Percentiles rank a stretch among this genome's conserved stretches.
Evolutionary conservation across 2,329 filamentous ascomycete genomes (phyloP).

Genomic region (Pseudohalonectria lignicola): DNA sequence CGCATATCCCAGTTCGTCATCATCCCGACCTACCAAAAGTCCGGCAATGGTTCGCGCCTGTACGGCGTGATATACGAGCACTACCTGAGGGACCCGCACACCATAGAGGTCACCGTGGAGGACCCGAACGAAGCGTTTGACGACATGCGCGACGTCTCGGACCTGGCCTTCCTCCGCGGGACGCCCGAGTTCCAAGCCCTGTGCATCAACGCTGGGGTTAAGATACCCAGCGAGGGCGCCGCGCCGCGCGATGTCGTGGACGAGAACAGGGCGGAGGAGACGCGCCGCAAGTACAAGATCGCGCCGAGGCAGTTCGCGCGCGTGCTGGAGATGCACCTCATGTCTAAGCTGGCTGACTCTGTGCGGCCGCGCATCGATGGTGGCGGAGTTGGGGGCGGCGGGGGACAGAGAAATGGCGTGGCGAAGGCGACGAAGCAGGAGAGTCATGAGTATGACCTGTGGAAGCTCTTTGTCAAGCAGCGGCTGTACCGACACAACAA

Average conservation of each 20-base stretch:
- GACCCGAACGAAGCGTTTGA: conserved; percentile 86
- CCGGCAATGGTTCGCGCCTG: conserved; percentile 67
- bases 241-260: conserved; percentile 47
- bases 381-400: no score
- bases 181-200: conserved; percentile 47
- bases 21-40: conserved; percentile 73
- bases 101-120: conserved; percentile 82
- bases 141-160: conserved; percentile 64
- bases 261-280: conserved; percentile 36
- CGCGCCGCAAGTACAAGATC: conserved; percentile 59
- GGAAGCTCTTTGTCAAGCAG: conserved; percentile 67
- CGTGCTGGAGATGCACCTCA: conserved; percentile 65
- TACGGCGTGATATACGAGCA: conserved; percentile 70
- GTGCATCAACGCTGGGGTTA: conserved; percentile 38
- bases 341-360: conserved; percentile 44
- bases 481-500: conserved; percentile 66
- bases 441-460: conserved; percentile 55
- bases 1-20: conserved; percentile 91
- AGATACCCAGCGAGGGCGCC: conserved; percentile 34
- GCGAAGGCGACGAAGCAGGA: conserved; percentile 37
- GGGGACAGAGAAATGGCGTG: no score
- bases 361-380: conserved; percentile 36
- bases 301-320: conserved; percentile 65
- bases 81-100: conserved; percentile 55
- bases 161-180: conserved; percentile 53